Base-by-base conservation (phyloP, 352 stramenopile species). In the Phytopythium kandeliae region DNA sequence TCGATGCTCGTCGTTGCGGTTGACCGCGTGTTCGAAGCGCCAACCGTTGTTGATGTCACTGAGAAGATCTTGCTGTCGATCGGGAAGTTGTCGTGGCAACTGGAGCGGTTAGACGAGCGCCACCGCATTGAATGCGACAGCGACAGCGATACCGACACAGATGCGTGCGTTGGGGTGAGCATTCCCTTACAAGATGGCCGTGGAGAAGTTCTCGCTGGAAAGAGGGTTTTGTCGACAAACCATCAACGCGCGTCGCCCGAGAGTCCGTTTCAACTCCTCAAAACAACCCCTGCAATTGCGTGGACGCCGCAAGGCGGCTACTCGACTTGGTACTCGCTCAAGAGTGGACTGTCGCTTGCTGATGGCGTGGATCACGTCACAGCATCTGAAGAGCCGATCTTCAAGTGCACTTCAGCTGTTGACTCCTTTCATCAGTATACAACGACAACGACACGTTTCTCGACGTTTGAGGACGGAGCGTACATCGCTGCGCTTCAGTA, bases 401-500 rank as follows among this genome's bases (percentile, higher is more conserved):
- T 8, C 33, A 6, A 54, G 37, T 45, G 48, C 24, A 2, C 24
- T 17, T 31, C 24, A 9, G 9, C 25, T 17, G 28, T 54, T n/a
- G 48, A 54, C n/a, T 11, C 26, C 22, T 54, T 21, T 19, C 16
- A 6, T 10, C 26, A 28, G 16, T 26, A 35, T 30, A 8, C 17
- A 2, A 16, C 34, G 5, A 8, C 17, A 2, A 16, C 34, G 5
- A n/a, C 45, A 12, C 17, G 24, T 9, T 28, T 46, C 36, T 45
- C 48, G 15, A 40, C 22, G 1, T 9, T 51, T 15, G 33, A 35
- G 0, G 45, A 42, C 21, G 19, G 42, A 7, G 71, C 77, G 56
- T 69, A 73, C 36, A 68, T 68, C 2, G 48, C 69, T 12, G 58
- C 69, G 16, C 50, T 88, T 26, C 61, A 67, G 30, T 85, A 81